Evolutionary conservation across 2,329 filamentous ascomycete species (phyloP).

Genomic region (Fusarium marasasianum): DNA sequence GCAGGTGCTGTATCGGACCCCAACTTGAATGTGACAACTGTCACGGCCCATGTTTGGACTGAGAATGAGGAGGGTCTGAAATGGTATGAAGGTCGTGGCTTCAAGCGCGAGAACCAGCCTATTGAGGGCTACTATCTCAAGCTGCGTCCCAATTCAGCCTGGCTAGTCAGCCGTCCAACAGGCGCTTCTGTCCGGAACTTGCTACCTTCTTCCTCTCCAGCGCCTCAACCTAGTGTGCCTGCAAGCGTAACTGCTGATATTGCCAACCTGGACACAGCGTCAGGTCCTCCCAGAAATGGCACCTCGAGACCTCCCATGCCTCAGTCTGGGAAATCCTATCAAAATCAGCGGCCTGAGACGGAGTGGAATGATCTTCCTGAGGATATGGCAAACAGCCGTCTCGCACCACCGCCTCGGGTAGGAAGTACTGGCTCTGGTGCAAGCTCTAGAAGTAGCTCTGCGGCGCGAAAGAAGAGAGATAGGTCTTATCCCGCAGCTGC

Average conservation of each 20-base stretch:
- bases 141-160: slow-evolving; percentile 69
- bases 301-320: slow-evolving; percentile 38
- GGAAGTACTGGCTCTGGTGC: slow-evolving; percentile 51
- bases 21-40: slow-evolving; percentile 51
- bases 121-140: slow-evolving; percentile 70
- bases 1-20: slow-evolving; percentile 49
- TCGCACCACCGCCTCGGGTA: slow-evolving; percentile 43
- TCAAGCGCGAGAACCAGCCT: slow-evolving; percentile 58
- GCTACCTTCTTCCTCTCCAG: slow-evolving; percentile 32
- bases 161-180: slow-evolving; percentile 63
- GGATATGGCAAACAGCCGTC: slow-evolving; percentile 60
- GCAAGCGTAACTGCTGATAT: slow-evolving; percentile 45
- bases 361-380: slow-evolving; percentile 74
- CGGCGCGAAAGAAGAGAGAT: slow-evolving; percentile 65
- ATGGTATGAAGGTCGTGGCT: slow-evolving; percentile 70
- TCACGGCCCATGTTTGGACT: slow-evolving; percentile 76
- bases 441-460: slow-evolving; percentile 67
- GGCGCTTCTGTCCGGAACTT: slow-evolving; percentile 39
- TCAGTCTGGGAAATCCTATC: slow-evolving; percentile 60
- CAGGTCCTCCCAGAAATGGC: slow-evolving; percentile 37
- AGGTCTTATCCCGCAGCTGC: slow-evolving; percentile 70
- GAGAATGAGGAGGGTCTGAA: slow-evolving; percentile 69
- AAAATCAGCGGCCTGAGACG: slow-evolving; percentile 65
- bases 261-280: slow-evolving; percentile 45
- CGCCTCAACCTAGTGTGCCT: slow-evolving; percentile 24